phyloP scores from a whole-genome alignment of 345 rosid species.

The Gossypium mustelinum region DNA sequence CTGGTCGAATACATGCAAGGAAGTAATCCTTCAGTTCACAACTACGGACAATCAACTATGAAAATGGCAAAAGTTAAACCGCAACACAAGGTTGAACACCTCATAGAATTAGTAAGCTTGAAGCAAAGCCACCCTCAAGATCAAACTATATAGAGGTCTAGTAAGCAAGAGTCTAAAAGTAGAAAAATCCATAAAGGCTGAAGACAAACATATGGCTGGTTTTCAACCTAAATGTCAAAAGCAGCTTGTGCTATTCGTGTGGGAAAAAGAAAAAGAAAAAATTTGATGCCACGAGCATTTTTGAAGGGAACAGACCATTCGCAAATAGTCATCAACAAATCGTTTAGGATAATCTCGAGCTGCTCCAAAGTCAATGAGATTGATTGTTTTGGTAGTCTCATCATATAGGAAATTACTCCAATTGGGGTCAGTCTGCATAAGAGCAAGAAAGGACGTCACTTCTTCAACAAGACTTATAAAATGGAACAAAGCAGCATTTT shows the following conservation, averaged over 20 bases:
- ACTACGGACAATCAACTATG: neutral
- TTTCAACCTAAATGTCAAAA: neutral
- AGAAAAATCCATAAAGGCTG: neutral
- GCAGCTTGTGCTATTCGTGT: neutral
- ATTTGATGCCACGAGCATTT: neutral
- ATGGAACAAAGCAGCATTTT: neutral
- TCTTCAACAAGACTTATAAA: neutral
- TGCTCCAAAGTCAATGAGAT: constrained; percentile 96
- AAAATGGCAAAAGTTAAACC: neutral
- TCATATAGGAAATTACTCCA: constrained; percentile 93
- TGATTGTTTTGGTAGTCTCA: constrained; percentile 55
- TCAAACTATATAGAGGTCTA: neutral
- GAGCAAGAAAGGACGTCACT: constrained; percentile 3
- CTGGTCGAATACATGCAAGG: constrained; percentile 31
- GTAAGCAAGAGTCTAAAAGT: neutral
- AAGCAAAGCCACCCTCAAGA: neutral
- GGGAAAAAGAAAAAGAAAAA: neutral
- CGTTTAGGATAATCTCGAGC: constrained; percentile 83
- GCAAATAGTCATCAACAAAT: constrained; percentile 80
- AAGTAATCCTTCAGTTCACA: constrained; percentile 10
- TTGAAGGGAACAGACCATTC: constrained; percentile 56
- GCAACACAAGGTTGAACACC: neutral
- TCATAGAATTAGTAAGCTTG: neutral
- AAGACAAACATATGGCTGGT: neutral
- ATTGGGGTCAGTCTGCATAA: constrained; percentile 90